phyloP scores from a whole-genome alignment of 805 yeast species.

The Ogataea dorogensis region DNA sequence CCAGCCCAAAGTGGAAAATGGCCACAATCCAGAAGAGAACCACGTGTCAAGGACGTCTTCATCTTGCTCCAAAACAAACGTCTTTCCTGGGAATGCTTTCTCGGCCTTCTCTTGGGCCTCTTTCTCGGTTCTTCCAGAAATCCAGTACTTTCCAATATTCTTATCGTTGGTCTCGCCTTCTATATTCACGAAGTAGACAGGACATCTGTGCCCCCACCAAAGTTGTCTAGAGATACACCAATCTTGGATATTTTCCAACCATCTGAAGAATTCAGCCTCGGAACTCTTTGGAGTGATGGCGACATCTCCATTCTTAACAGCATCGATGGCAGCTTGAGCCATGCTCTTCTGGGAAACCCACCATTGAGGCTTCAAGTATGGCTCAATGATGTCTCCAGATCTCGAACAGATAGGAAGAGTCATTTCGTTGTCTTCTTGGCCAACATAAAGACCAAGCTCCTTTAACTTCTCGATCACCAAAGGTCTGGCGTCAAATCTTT shows the following conservation, averaged over 20 bases:
- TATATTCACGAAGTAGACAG: slow-evolving; percentile 82
- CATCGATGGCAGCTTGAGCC: slow-evolving; percentile 85
- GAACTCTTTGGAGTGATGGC: slow-evolving; percentile 85
- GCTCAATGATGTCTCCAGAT: slow-evolving; percentile 97
- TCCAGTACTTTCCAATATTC: slow-evolving; percentile 75
- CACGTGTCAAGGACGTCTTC: slow-evolving; percentile 98
- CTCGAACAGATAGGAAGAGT: slow-evolving; percentile 90
- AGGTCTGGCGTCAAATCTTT: slow-evolving; percentile 91
- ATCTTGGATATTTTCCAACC: slow-evolving; percentile 96
- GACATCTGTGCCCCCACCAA: slow-evolving; percentile 98
- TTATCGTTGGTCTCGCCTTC: slow-evolving; percentile 70
- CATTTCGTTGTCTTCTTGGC: slow-evolving; percentile 94
- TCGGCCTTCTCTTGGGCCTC: slow-evolving; percentile 86
- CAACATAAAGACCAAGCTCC: slow-evolving; percentile 71
- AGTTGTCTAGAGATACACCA: slow-evolving; percentile 97
- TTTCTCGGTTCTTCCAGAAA: slow-evolving; percentile 78
- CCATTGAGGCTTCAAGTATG: slow-evolving; percentile 98
- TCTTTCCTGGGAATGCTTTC: slow-evolving; percentile 64
- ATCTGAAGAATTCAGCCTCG: slow-evolving; percentile 88
- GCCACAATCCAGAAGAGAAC: slow-evolving; percentile 99
- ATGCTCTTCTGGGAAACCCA: slow-evolving; percentile 91
- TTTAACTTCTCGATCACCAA: slow-evolving; percentile 78
- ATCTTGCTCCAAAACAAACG: slow-evolving; percentile 83
- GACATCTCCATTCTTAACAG: slow-evolving; percentile 78
- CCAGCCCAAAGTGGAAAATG: slow-evolving; percentile 96